Base-by-base conservation (phyloP, 176 grass and related monocot species). In the Aegilops longissima region DNA sequence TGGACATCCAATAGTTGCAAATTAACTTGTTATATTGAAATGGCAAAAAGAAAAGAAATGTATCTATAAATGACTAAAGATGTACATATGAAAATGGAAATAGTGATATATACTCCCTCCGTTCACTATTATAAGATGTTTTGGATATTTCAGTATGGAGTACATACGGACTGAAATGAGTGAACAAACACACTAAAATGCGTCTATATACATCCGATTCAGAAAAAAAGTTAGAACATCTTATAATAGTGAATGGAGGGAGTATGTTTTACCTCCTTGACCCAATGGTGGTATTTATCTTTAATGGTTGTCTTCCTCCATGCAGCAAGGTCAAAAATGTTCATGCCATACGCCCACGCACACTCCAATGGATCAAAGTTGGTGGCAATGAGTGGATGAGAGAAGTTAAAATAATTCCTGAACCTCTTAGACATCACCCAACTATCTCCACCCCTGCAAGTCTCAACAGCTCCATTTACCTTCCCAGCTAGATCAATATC, bases 261-360 rank as follows among this genome's bases (percentile, higher is more conserved):
- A 52, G 14, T 52, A 31, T 51, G 51, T 21, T 71, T 76, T 95
- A 98, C 96, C 96, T 98, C 93, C 75, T 91, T 96, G 78, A 98
- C 78, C 96, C 96, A 98, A 84, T 92, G 88, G 90, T 94, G 93
- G 59, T 94, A 98, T 79, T 90, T 98, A 59, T 98, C 96, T 90
- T 86, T 92, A 77, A 98, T 92, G 9, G n/a, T 73, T 76, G 93
- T 96, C 86, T 94, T 98, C 77, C 96, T 96, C 96, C 96, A 98
- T 61, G 90, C 90, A 71, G 27, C 91, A 25, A 98, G 88, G 70
- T 98, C 93, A 83, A 95, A 98, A 72, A 98, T 85, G 82, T 98
- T 98, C 96, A 98, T 96, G 73, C 96, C 96, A 33, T 94, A 98
- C 4, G 96, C 96, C 96, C 96, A 98, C 51, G 96, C 96, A 94